Evolutionary conservation across 306 rosid species (phyloP).

Genomic region (Prunus kanzakura): DNA sequence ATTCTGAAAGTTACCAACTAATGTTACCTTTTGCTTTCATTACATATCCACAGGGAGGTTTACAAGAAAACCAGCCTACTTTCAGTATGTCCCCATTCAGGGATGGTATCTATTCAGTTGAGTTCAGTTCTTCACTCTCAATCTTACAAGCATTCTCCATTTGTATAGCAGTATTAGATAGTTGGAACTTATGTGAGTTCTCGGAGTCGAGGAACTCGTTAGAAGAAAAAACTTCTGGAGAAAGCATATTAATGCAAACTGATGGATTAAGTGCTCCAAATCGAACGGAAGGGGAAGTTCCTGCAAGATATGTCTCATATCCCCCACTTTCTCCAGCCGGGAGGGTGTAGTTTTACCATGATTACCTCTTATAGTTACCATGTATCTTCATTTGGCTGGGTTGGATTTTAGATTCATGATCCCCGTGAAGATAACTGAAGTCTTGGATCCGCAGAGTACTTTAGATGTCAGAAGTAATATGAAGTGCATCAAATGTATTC

Average conservation of each 20-base stretch:
- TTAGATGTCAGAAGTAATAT: slow-evolving; percentile 27
- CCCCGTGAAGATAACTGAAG: slow-evolving; percentile 1
- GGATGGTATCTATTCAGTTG: slow-evolving; percentile 73
- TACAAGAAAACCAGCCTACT: slow-evolving; percentile 47
- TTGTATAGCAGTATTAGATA: slow-evolving; percentile 73
- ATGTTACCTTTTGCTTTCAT: slow-evolving; percentile 12
- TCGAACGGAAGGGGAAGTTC: slow-evolving; percentile 30
- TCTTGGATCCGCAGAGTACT: slow-evolving; percentile 11
- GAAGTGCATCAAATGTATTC: slow-evolving; percentile 22
- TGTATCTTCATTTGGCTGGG: slow-evolving; percentile 10
- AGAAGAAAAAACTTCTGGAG: slow-evolving; percentile 41
- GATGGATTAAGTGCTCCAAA: slow-evolving; percentile 35
- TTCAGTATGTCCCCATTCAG: slow-evolving; percentile 56
- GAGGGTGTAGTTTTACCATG: slow-evolving; percentile 33
- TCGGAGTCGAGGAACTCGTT: slow-evolving; percentile 39
- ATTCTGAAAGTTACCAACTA: slow-evolving; percentile 9
- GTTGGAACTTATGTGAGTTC: slow-evolving; percentile 50
- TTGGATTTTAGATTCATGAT: not conserved
- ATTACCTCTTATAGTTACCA: not conserved
- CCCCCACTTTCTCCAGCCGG: slow-evolving; percentile 60
- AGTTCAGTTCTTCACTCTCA: slow-evolving; percentile 66
- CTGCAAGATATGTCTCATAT: slow-evolving; percentile 35
- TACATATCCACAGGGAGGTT: slow-evolving; percentile 55
- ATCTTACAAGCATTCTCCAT: slow-evolving; percentile 87
- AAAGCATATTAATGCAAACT: slow-evolving; percentile 30